These are phyloP conservation scores for Crithidia fasciculata DNA, from an alignment of 208 protist genomes.

Conservation along the genomic window DNA sequence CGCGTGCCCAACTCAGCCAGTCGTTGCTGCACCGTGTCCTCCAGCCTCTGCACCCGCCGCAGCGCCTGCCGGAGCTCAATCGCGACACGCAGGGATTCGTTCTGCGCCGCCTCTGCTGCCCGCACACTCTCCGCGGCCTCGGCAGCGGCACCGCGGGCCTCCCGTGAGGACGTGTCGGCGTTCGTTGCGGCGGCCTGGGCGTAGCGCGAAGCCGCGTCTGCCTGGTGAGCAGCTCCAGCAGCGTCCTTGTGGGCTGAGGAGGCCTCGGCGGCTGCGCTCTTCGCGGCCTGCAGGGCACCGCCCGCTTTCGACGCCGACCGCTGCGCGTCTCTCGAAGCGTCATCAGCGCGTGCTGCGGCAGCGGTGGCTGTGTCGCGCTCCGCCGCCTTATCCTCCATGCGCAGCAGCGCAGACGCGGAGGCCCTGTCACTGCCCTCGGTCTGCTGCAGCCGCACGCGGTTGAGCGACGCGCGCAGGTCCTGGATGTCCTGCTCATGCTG, in stretches of 20 bases:
- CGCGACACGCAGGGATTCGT: constrained; percentile 25
- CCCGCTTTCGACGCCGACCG: neutral
- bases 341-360: neutral
- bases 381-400: constrained; percentile 5
- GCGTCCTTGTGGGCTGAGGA: neutral
- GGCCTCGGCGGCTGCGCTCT: neutral
- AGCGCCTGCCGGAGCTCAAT: constrained; percentile 29
- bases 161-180: neutral
- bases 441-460: constrained; percentile 18
- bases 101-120: constrained; percentile 35
- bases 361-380: neutral
- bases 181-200: neutral
- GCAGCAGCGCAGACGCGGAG: neutral
- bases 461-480: constrained; percentile 11
- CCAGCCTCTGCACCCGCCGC: constrained; percentile 3
- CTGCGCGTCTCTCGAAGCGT: neutral
- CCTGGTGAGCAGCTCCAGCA: neutral
- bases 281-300: neutral
- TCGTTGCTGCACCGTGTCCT: constrained; percentile 17
- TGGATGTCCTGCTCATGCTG: constrained; percentile 21
- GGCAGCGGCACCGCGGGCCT: constrained; percentile 14
- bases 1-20: constrained; percentile 2
- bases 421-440: constrained; percentile 1
- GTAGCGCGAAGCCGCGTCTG: neutral
- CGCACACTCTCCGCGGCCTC: constrained; percentile 24